Evolutionary conservation across 345 rosid species (phyloP), one percentile per base, ranked within the genome.

Genomic region (Raphanus sativus): DNA sequence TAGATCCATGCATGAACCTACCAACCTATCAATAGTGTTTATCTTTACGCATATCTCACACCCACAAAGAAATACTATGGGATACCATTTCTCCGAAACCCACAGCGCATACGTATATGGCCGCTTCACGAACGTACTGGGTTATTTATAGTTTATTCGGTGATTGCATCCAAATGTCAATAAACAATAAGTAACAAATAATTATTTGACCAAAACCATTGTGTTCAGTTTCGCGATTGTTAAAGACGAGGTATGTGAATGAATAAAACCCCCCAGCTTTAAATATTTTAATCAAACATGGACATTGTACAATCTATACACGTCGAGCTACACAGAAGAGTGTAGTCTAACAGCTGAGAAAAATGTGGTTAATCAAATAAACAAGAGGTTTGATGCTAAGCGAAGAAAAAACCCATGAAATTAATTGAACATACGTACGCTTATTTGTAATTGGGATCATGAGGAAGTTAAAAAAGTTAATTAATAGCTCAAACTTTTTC

Each of bases 1-100:
- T 32, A 75, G 63, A 69, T 62, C 29, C 80, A 69, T 56, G 62
- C 62, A 56, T 69, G 63, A 76, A 61, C 17, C 17, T 68, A 68
- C 62, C 52, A 75, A 45, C 68, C 54, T 12, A 42, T 58, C 25
- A 55, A 17, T 7, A 55, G 11, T 17, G 28, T 16, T 50, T 16
- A 15, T 10, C 5, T 40, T 16, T 38, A 30, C 28, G 52, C 67
- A 67, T 21, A 21, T 45, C 17, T 60, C 62, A 32, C 42, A 59
- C 26, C 33, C 61, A 28, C 12, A 30, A 45, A 54, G 30, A 30
- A 12, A 25, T 64, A n/a, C n/a, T n/a, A 21, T 21, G 45, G 25
- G 10, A 38, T 73, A 8, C 28, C 2, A 21, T 65, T 52, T 52
- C 3, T 55, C 38, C 40, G 16, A 74, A 64, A 12, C 59, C 56